Conservation (phyloP, 208 protist species). For the Eutreptiella sp. region DNA sequence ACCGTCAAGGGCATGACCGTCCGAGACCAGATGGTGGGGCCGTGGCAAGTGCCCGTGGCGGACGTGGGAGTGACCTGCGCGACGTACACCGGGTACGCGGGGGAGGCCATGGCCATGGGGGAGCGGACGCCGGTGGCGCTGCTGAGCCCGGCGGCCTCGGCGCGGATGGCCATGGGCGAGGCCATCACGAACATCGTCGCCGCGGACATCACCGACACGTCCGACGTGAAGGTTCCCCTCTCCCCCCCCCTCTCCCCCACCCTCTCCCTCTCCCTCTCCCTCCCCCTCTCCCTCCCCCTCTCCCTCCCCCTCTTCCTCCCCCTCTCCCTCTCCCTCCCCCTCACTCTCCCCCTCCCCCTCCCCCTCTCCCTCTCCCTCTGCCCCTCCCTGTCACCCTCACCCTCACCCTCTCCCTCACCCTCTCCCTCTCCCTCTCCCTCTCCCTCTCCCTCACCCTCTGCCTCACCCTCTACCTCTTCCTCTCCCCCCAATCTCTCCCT, state of each 20-base stretch:
- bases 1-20: slow-evolving; percentile 33
- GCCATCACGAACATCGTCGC: slow-evolving; percentile 39
- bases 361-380: no score
- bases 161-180: slow-evolving; percentile 36
- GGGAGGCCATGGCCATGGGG: slow-evolving; percentile 42
- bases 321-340: no score
- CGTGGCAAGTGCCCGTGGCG: slow-evolving; percentile 38
- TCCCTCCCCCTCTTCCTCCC: slow-evolving; percentile 5
- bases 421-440: no score
- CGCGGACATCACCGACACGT: slow-evolving; percentile 5
- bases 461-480: no score
- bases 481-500: no score
- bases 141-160: slow-evolving; percentile 20
- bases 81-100: slow-evolving; percentile 6
- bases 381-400: no score
- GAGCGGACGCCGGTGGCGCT: slow-evolving; percentile 36
- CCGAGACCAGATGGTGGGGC: slow-evolving; percentile 41
- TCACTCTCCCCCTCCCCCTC: no score
- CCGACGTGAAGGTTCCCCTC: slow-evolving; percentile 17
- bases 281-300: no score
- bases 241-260: no score
- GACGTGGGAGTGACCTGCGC: slow-evolving; percentile 34
- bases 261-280: no score
- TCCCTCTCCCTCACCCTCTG: no score
- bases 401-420: no score